These are phyloP conservation scores for Puccinia brachypodii DNA, from an alignment of 1,284 basidiomycete species.

Conservation along the genomic window DNA sequence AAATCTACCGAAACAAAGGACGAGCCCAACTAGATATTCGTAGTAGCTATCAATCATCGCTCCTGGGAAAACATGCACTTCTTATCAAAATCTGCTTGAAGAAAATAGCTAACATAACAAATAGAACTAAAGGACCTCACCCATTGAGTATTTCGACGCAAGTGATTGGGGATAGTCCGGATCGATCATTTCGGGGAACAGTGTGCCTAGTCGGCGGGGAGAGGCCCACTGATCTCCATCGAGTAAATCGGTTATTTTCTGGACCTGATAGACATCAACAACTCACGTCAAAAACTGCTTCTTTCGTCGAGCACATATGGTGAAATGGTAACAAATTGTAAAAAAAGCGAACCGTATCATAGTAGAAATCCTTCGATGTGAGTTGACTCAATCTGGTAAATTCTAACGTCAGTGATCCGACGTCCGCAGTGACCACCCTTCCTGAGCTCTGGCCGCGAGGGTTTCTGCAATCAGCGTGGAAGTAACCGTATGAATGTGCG, in stretches of 20 bases:
- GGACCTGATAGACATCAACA: constrained; percentile 56
- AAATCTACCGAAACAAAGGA: neutral
- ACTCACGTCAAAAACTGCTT: neutral
- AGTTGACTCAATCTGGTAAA: constrained; percentile 61
- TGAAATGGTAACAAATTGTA: neutral
- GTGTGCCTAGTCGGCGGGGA: constrained; percentile 54
- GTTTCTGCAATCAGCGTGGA: neutral
- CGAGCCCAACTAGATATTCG: constrained; percentile 60
- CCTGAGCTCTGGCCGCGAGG: constrained; percentile 44
- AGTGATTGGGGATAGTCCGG: constrained; percentile 53
- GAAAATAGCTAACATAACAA: neutral
- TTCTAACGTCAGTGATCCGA: constrained; percentile 62
- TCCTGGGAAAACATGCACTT: neutral
- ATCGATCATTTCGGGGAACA: constrained; percentile 57
- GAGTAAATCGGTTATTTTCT: constrained; percentile 61
- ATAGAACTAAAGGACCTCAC: constrained; percentile 56
- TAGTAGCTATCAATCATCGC: constrained; percentile 60
- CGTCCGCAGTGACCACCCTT: constrained; percentile 56
- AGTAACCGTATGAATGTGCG: neutral
- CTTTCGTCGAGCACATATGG: neutral
- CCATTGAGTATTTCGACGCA: constrained; percentile 58
- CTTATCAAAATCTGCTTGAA: neutral
- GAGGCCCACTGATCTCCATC: constrained; percentile 52
- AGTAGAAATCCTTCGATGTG: constrained; percentile 62
- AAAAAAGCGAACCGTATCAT: constrained; percentile 57